A percentile compares a stretch with the other conserved stretches of the same genome.
These are phyloP conservation scores for Verticillium isaacii DNA, from an alignment of 2,329 filamentous ascomycete genomes.

Conservation along the genomic window DNA sequence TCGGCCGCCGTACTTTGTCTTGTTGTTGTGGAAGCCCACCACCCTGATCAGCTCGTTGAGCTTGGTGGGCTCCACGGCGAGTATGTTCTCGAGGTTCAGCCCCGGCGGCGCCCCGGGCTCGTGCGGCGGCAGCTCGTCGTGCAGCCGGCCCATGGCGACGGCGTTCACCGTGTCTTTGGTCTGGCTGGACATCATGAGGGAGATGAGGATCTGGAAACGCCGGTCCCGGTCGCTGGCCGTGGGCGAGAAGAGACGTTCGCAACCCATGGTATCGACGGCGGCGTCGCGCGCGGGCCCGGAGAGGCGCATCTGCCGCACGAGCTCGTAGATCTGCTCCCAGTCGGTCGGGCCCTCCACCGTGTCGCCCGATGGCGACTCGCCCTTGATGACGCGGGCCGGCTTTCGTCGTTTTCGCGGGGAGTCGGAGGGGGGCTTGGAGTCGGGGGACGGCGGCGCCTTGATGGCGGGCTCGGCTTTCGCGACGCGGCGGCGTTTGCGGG, in stretches of 20 bases:
- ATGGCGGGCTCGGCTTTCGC: slow-evolving; percentile 25
- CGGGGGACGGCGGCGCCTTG: slow-evolving; percentile 10
- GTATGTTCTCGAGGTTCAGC: slow-evolving; percentile 72
- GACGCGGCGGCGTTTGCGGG: slow-evolving; percentile 44
- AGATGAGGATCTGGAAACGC: slow-evolving; percentile 80
- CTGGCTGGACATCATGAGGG: slow-evolving; percentile 87
- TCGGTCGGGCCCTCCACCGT: slow-evolving; percentile 60
- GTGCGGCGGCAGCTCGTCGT: slow-evolving; percentile 63
- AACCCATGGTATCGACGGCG: slow-evolving; percentile 97
- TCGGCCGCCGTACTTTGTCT: slow-evolving; percentile 60
- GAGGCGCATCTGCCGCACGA: slow-evolving; percentile 71
- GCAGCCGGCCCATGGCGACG: slow-evolving; percentile 73
- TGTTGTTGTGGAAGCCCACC: slow-evolving; percentile 93
- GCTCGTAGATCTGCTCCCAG: slow-evolving; percentile 78
- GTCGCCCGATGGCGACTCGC: slow-evolving; percentile 32
- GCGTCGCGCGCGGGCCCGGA: slow-evolving; percentile 59
- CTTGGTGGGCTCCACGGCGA: slow-evolving; percentile 61
- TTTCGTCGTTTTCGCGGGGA: slow-evolving; percentile 32
- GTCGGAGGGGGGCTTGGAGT: slow-evolving; percentile 14
- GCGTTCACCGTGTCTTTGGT: slow-evolving; percentile 91
- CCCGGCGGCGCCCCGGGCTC: slow-evolving; percentile 38
- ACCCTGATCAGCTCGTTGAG: slow-evolving; percentile 73
- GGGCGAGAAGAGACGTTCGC: slow-evolving; percentile 65
- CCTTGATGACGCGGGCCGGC: slow-evolving; percentile 35
- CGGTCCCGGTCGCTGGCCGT: slow-evolving; percentile 48